Conservation (phyloP, 257 asterid species). For the Solanum sitiens region DNA sequence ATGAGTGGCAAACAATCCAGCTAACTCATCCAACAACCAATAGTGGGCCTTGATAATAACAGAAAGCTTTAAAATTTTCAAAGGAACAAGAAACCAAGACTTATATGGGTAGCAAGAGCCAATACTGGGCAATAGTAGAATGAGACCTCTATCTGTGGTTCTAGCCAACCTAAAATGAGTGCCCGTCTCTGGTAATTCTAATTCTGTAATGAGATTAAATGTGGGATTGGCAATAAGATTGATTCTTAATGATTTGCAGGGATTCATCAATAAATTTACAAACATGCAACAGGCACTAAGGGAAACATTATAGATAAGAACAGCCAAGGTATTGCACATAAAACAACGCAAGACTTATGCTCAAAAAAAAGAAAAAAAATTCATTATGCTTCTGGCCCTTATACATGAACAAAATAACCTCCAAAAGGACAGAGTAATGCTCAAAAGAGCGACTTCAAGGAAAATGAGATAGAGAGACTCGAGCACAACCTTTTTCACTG, state of each 20-base stretch:
- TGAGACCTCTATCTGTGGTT: not conserved
- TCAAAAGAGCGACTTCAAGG: not conserved
- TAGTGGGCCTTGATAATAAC: not conserved
- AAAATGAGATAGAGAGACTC: not conserved
- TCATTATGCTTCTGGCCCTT: not conserved
- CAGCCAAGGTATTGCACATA: not conserved
- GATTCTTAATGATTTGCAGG: not conserved
- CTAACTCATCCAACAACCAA: not conserved
- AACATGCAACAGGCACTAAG: not conserved
- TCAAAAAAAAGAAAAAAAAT: not conserved
- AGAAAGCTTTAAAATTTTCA: not conserved
- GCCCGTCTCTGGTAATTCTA: not conserved
- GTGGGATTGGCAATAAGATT: not conserved
- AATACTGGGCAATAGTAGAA: not conserved
- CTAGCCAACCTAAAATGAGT: not conserved
- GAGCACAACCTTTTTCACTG: constrained; percentile 60
- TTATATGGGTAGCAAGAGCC: not conserved
- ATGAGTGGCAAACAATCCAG: not conserved
- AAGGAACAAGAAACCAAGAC: not conserved
- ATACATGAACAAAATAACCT: not conserved
- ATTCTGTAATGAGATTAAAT: not conserved
- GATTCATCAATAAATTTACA: not conserved
- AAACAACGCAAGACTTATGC: not conserved
- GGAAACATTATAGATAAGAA: not conserved
- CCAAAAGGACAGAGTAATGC: not conserved